phyloP scores from a whole-genome alignment of 192 early-diverging fungal species.

The Umbelopsis isabellina region DNA sequence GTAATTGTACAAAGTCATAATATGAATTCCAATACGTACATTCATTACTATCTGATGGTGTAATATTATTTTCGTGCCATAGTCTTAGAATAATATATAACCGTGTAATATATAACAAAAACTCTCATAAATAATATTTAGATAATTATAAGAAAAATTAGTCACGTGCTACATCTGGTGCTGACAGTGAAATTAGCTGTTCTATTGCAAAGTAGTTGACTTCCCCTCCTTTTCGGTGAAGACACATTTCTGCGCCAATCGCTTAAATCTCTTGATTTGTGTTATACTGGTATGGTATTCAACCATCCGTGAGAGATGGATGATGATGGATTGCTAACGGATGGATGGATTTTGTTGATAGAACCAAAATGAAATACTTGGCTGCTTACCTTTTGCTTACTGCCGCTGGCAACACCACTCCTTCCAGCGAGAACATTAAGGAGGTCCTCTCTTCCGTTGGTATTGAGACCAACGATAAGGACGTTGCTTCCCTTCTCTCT shows the following conservation, averaged over 20 bases:
- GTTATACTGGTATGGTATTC: neutral
- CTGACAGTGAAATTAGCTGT: too few relatives aligned
- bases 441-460: conserved; percentile 87
- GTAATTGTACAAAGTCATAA: too few relatives aligned
- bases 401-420: conserved; percentile 83
- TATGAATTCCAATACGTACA: too few relatives aligned
- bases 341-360: neutral
- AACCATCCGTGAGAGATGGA: neutral
- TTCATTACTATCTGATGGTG: too few relatives aligned
- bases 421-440: conserved; percentile 78
- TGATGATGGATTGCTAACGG: neutral
- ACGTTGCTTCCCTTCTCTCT: conserved; percentile 72
- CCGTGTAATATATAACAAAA: too few relatives aligned
- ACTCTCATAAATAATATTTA: too few relatives aligned
- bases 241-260: conserved; percentile 2
- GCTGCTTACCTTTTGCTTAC: conserved; percentile 96
- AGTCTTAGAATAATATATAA: too few relatives aligned
- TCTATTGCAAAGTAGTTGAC: too few relatives aligned
- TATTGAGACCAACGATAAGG: conserved; percentile 83
- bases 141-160: too few relatives aligned
- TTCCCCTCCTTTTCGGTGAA: too few relatives aligned
- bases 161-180: too few relatives aligned
- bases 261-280: conserved; percentile 11
- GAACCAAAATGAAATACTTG: conserved; percentile 84
- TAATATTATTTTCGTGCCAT: too few relatives aligned